Evolutionary conservation across 2,329 filamentous ascomycete species (phyloP).

Genomic region (Sarocladium kiliense): DNA sequence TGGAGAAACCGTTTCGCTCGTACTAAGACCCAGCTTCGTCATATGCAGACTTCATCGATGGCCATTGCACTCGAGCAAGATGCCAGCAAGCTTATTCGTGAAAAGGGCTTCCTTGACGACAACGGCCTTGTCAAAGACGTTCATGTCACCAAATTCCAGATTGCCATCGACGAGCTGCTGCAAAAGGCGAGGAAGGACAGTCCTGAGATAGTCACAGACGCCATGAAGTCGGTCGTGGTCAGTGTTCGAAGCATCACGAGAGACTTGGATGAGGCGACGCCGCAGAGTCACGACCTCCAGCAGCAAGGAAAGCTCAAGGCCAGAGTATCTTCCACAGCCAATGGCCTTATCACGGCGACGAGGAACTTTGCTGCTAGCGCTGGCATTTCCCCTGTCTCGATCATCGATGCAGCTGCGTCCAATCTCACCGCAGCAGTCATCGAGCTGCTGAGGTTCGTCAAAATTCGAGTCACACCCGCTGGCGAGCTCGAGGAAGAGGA

Average conservation of each 20-base stretch:
- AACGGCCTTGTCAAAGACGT: constrained; percentile 83
- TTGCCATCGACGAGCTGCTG: constrained; percentile 86
- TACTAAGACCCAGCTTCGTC: constrained; percentile 80
- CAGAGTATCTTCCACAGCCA: constrained; percentile 86
- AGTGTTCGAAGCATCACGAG: constrained; percentile 80
- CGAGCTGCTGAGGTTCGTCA: constrained; percentile 77
- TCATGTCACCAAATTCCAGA: constrained; percentile 91
- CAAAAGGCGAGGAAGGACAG: constrained; percentile 69
- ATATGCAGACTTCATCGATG: constrained; percentile 73
- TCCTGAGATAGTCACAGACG: constrained; percentile 69
- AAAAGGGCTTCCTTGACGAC: constrained; percentile 62
- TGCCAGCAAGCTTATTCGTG: constrained; percentile 59
- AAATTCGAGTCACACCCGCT: constrained; percentile 71
- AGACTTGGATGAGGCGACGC: constrained; percentile 61
- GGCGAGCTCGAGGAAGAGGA: constrained; percentile 75
- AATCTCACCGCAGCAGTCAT: constrained; percentile 83
- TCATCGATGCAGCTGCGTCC: constrained; percentile 88
- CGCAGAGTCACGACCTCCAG: constrained; percentile 49
- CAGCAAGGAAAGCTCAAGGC: constrained; percentile 68
- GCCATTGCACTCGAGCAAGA: constrained; percentile 67
- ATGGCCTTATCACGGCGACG: constrained; percentile 89
- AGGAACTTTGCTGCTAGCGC: constrained; percentile 83
- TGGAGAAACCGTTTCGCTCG: constrained; percentile 90
- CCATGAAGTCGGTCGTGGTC: constrained; percentile 81
- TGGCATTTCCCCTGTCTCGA: constrained; percentile 85